Evolutionary conservation across 495 filamentous ascomycete species (phyloP), one percentile per base, ranked within the genome.

Genomic region (Acidomyces sp.): DNA sequence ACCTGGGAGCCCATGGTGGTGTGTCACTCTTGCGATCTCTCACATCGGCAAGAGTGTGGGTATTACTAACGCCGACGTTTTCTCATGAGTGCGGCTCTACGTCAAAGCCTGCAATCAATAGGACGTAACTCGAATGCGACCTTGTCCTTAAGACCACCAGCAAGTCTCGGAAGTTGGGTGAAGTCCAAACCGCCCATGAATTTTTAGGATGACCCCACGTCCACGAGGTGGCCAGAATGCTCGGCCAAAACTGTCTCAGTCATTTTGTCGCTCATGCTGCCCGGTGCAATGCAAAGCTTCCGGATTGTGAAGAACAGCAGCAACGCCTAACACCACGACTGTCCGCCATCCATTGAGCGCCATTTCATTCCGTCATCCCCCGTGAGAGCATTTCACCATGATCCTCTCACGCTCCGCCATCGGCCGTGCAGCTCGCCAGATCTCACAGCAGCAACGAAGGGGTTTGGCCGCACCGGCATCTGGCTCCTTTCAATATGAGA

Each of bases 321-420:
- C n/a, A n/a, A n/a, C n/a, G n/a, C n/a, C n/a, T n/a, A n/a, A n/a
- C 31, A 34, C 31, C 31, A 34, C 31, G 7, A 6, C 6, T 18
- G 20, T 18, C 31, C 15, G 19, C 43, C 27, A 28, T 18, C 43
- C 36, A 40, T 40, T 46, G 43, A 39, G 16, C 28, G 15, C 19
- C 34, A 16, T 18, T n/a, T 22, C 39, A 42, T 39, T 29, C 38
- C 39, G 17, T 21, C 34, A 10, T 15, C 33, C 25, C 30, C 23
- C 25, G 32, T 18, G 37, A 59, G 52, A 57, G 55, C 54, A 49
- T 46, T 53, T 51, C 55, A 59, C 62, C 27, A 78, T 67, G 61
- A 94, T 94, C 85, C 69, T 92, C 67, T 82, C 80, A 63, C 78
- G 80, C 68, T 78, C 81, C 62, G 71, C 77, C 64, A 64, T 88